These are phyloP conservation scores for Termitomyces sp. DNA, from an alignment of 768 basidiomycete genomes.

Conservation along the genomic window DNA sequence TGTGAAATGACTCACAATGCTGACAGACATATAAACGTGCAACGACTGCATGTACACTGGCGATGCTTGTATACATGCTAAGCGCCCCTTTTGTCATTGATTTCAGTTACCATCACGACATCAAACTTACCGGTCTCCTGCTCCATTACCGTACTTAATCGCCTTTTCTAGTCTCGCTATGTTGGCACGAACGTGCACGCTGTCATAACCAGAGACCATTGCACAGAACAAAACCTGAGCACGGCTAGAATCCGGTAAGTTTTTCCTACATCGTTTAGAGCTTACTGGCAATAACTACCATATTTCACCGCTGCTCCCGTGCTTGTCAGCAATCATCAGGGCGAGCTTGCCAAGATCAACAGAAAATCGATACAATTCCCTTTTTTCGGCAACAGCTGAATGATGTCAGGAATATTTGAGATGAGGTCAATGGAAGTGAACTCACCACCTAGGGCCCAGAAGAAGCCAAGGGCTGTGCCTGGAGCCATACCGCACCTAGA, in stretches of 20 bases:
- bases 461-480: constrained; percentile 65
- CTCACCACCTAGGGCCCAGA: constrained; percentile 62
- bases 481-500: constrained; percentile 61
- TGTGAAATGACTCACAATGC: constrained; percentile 45
- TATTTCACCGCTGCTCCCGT: constrained; percentile 62
- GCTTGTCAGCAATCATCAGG: constrained; percentile 57
- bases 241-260: constrained; percentile 33
- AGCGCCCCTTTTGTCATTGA: neutral
- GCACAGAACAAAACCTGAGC: constrained; percentile 55
- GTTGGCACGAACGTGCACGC: constrained; percentile 57
- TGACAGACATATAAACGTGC: constrained; percentile 56
- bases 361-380: constrained; percentile 63
- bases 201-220: constrained; percentile 65
- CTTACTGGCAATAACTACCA: constrained; percentile 33
- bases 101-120: neutral
- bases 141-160: constrained; percentile 57
- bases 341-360: constrained; percentile 62
- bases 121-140: constrained; percentile 52
- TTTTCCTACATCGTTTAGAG: neutral
- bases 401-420: neutral
- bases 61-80: constrained; percentile 60
- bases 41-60: constrained; percentile 47
- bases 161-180: constrained; percentile 56
- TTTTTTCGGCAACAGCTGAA: constrained; percentile 51
- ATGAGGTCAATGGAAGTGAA: neutral